Evolutionary conservation across 2,329 filamentous ascomycete species (phyloP).

Genomic region (Stagonosporopsis vannaccii): DNA sequence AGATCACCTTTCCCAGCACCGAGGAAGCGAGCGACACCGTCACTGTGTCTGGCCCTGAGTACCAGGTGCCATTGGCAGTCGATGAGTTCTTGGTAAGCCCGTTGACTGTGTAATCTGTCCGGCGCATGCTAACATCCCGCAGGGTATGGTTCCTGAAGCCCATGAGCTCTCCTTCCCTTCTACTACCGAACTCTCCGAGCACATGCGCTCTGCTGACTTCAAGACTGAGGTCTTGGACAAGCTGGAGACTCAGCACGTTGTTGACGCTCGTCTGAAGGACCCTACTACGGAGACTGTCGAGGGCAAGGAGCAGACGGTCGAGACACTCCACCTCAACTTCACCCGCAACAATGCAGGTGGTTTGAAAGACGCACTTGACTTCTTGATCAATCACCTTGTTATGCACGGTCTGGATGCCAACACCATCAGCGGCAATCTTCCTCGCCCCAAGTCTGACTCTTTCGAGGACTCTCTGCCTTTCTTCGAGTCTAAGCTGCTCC

Average conservation of each 20-base stretch:
- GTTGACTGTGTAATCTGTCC: no score
- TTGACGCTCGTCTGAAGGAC: conserved; percentile 77
- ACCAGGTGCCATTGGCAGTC: conserved; percentile 95
- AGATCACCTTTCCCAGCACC: conserved; percentile 97
- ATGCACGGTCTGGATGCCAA: conserved; percentile 83
- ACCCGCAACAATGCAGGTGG: conserved; percentile 97
- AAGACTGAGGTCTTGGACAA: conserved; percentile 80
- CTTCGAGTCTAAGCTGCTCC: conserved; percentile 95
- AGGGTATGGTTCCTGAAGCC: conserved; percentile 96
- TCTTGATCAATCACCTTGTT: conserved; percentile 84
- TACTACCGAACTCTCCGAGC: conserved; percentile 77
- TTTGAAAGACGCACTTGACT: conserved; percentile 94
- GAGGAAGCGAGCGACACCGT: conserved; percentile 97
- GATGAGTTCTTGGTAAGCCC: conserved; percentile 81
- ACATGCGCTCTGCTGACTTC: conserved; percentile 83
- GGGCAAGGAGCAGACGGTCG: conserved; percentile 53
- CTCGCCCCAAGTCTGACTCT: conserved; percentile 97
- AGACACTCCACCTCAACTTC: conserved; percentile 65
- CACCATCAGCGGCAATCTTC: conserved; percentile 91
- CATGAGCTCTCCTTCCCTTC: conserved; percentile 88
- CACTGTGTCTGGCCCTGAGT: conserved; percentile 94
- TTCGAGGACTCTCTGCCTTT: conserved; percentile 97
- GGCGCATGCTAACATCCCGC: conserved; percentile 38
- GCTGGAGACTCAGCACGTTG: conserved; percentile 89
- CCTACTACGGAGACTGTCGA: conserved; percentile 51